Evolutionary conservation across 257 asterid genomes (phyloP).

Genomic region (Salvia rosmarinus): DNA sequence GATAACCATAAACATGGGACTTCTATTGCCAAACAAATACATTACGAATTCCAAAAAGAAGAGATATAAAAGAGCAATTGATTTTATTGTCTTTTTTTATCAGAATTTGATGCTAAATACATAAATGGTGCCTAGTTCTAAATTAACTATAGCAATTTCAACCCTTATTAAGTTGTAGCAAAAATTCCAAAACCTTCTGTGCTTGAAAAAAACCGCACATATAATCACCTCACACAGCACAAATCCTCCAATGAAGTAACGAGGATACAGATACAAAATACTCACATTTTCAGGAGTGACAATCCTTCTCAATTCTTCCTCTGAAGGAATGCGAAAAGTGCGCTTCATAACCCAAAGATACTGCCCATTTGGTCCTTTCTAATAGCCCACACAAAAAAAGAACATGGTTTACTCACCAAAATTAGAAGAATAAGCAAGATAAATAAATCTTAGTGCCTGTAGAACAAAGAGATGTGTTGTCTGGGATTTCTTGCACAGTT

Average conservation of each 20-base stretch:
- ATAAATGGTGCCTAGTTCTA: slow-evolving; percentile 3
- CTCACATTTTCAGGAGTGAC: slow-evolving; percentile 96
- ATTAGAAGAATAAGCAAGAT: slow-evolving; percentile 23
- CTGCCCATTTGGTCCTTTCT: slow-evolving; percentile 84
- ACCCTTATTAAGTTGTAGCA: slow-evolving; percentile 14
- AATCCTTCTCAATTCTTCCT: slow-evolving; percentile 97
- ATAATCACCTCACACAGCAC: slow-evolving; percentile 20
- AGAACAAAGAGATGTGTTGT: not conserved
- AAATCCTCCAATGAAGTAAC: slow-evolving; percentile 14
- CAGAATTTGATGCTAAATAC: slow-evolving; percentile 8
- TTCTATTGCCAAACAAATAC: slow-evolving; percentile 5
- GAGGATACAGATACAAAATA: slow-evolving; percentile 23
- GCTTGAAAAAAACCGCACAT: slow-evolving; percentile 11
- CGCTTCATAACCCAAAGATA: slow-evolving; percentile 82
- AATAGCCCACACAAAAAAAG: slow-evolving; percentile 35
- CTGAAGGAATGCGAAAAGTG: slow-evolving; percentile 88
- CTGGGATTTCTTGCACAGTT: not conserved
- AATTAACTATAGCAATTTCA: not conserved
- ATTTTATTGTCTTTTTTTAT: slow-evolving; percentile 8
- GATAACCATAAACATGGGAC: slow-evolving; percentile 11
- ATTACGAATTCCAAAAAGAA: slow-evolving; percentile 3
- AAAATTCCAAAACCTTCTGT: slow-evolving; percentile 17
- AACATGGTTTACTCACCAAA: slow-evolving; percentile 25
- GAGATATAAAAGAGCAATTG: not conserved
- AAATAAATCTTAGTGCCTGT: not conserved